phyloP scores from a whole-genome alignment of 495 filamentous ascomycete species.

The Trichoderma erinaceum region DNA sequence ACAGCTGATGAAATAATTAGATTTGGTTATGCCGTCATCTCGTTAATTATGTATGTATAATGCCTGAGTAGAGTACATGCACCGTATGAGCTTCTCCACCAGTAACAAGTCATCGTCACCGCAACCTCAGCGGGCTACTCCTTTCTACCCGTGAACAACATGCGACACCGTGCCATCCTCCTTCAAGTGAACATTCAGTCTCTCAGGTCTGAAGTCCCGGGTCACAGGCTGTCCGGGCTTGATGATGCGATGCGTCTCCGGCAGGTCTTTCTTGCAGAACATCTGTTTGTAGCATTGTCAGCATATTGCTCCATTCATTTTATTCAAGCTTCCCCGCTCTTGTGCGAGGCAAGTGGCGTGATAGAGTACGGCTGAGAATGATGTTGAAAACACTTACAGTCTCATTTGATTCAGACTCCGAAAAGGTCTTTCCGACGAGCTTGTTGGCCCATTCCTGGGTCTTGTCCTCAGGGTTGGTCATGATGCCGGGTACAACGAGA shows the following conservation, averaged over 20 bases:
- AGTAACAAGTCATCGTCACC: too few species aligned
- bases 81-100: too few species aligned
- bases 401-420: conserved; percentile 35
- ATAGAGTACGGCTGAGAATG: not conserved
- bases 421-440: conserved; percentile 66
- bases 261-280: conserved; percentile 71
- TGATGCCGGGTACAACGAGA: conserved; percentile 72
- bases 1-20: too few species aligned
- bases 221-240: conserved; percentile 56
- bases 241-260: conserved; percentile 59
- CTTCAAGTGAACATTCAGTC: conserved; percentile 67
- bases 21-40: too few species aligned
- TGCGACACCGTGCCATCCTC: conserved; percentile 69
- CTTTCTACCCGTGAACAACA: conserved; percentile 48
- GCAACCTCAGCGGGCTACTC: not conserved
- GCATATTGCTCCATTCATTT: conserved; percentile 9
- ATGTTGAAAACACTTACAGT: conserved; percentile 28
- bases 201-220: conserved; percentile 53
- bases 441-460: conserved; percentile 65
- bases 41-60: too few species aligned
- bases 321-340: not conserved
- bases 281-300: conserved; percentile 39
- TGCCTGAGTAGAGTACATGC: too few species aligned
- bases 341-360: not conserved
- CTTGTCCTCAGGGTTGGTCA: conserved; percentile 46